Evolutionary conservation across 371 early-diverging fungal species (phyloP), one percentile per base, ranked within the genome.

Genomic region (Rhizopus sp.): DNA sequence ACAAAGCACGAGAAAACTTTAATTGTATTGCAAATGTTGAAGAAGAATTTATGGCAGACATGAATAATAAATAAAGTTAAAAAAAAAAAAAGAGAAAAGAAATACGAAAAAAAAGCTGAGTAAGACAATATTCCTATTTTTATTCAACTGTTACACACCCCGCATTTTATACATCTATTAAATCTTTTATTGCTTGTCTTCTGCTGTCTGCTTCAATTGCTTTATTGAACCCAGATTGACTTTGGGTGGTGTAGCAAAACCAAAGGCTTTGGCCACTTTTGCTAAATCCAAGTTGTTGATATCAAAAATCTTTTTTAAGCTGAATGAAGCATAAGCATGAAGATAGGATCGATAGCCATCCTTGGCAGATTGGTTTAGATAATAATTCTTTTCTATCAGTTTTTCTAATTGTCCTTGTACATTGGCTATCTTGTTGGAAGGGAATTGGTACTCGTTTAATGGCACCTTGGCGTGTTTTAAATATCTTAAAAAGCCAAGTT

Each of bases 401-500:
- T 88, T 87, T 62, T 97, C 97, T 39, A 66, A 34, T 40, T 80
- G 85, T 16, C 66, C 66, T 79, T 98, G 97, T 29, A 98, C 94
- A 71, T 97, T 96, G 69, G 97, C 89, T 57, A 98, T 87, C 84
- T 98, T 97, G 79, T 71, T 86, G 3, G 81, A 64, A 23, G 97
- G 97, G 86, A 98, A 97, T 72, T 97, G 92, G 79, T 94, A 99
- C 80, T 98, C 98, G 80, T 99, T 97, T 63, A 97, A 86, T 8
- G 94, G 96, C 3, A 96, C 95, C 75, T 96, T 93, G 68, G 95
- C 93, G 56, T 96, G 92, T 77, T 99, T 99, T 53, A 99, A 80
- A 70, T 89, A 98, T 56, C 96, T 88, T 61, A 99, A 83, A 82
- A 97, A 97, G 6, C 95, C 95, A 45, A 96, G 81, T 70, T 99